phyloP scores from a whole-genome alignment of 768 basidiomycete species.

The Suillus decipiens region DNA sequence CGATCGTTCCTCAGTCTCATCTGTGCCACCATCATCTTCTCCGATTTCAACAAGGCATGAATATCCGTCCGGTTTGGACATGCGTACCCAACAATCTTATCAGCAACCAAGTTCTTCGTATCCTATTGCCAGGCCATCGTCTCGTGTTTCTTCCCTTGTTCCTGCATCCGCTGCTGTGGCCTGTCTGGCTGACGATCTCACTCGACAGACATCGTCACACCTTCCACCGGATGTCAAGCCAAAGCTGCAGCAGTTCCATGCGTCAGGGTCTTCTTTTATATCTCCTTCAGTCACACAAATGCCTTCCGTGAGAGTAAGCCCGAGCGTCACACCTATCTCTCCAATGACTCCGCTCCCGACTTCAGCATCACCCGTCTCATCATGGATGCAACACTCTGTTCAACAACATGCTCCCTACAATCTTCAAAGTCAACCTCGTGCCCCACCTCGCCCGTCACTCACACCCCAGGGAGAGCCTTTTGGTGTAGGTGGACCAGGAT shows the following conservation, averaged over 20 bases:
- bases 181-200: neutral
- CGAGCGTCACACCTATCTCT: neutral
- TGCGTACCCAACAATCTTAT: neutral
- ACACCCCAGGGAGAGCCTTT: neutral
- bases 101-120: neutral
- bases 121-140: neutral
- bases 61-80: neutral
- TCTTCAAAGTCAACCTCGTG: neutral
- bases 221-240: neutral
- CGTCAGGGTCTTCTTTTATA: neutral
- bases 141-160: neutral
- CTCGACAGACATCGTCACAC: neutral
- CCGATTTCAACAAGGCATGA: neutral
- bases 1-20: neutral
- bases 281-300: neutral
- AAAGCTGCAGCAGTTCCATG: neutral
- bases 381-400: neutral
- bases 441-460: neutral
- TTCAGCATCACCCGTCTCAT: neutral
- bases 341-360: neutral
- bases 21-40: neutral
- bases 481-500: neutral
- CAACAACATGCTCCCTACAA: neutral
- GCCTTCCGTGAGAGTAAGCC: neutral
- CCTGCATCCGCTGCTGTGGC: neutral